Evolutionary conservation across 2,329 filamentous ascomycete species (phyloP).

Genomic region (Colletotrichum liaoningense): DNA sequence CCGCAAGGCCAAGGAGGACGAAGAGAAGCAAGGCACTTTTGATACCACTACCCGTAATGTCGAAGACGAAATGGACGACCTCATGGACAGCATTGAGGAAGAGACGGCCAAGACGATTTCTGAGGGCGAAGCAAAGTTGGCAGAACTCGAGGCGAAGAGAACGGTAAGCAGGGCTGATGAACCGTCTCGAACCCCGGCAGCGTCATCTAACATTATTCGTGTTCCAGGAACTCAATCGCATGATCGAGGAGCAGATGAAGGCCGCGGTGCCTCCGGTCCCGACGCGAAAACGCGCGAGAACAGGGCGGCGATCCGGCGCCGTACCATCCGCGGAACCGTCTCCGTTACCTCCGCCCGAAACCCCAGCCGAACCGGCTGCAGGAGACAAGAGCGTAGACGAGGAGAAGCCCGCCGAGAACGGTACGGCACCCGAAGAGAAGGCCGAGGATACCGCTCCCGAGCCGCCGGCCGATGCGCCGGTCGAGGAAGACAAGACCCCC

Average conservation of each 20-base stretch:
- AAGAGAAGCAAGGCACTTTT: constrained; percentile 43
- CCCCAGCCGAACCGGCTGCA: not conserved
- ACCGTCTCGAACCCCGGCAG: not conserved
- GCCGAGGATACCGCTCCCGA: not conserved
- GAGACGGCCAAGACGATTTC: constrained; percentile 43
- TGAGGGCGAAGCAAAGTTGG: constrained; percentile 46
- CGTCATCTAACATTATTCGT: not conserved
- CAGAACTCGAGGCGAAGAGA: constrained; percentile 48
- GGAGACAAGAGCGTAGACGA: not conserved
- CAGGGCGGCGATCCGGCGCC: constrained; percentile 1
- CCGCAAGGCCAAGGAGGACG: constrained; percentile 44
- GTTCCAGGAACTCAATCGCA: constrained; percentile 53
- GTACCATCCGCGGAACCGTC: constrained; percentile 14
- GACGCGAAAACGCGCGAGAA: constrained; percentile 35
- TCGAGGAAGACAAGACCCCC: constrained; percentile 5
- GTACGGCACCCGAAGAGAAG: not conserved
- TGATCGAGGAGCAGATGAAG: constrained; percentile 55
- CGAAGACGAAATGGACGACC: constrained; percentile 49
- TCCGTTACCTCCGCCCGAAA: constrained; percentile 6
- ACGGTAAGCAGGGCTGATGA: constrained; percentile 35
- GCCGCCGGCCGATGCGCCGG: not conserved
- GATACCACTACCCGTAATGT: constrained; percentile 44
- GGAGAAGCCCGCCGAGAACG: not conserved
- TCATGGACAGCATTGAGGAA: constrained; percentile 49
- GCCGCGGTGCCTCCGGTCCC: constrained; percentile 45